Conservation (phyloP, 2,329 filamentous ascomycete genomes). For the Fusarium pseudograminearum region DNA sequence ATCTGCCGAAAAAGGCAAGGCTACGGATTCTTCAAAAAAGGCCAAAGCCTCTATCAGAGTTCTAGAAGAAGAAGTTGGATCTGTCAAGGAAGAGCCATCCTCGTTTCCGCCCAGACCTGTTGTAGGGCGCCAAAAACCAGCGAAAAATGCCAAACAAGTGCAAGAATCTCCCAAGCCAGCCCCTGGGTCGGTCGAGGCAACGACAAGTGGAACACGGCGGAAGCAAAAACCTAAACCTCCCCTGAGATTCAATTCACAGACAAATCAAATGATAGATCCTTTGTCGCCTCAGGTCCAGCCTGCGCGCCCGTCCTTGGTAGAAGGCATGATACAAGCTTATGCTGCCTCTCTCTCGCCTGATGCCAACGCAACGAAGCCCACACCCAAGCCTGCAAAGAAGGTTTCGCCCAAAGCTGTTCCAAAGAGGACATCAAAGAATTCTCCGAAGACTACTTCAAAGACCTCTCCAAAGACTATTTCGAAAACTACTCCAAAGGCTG, state of each 20-base stretch:
- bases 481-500: background rate
- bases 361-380: constrained; percentile 18
- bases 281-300: constrained; percentile 6
- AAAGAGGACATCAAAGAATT: background rate
- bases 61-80: constrained; percentile 9
- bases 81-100: background rate
- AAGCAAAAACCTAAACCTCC: constrained; percentile 53
- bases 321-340: constrained; percentile 26
- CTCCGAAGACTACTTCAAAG: background rate
- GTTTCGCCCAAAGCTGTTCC: background rate
- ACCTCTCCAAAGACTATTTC: background rate
- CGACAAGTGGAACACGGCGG: constrained; percentile 36
- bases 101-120: background rate
- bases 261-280: constrained; percentile 43
- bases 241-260: constrained; percentile 51
- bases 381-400: constrained; percentile 10
- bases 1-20: background rate
- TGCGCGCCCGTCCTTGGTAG: constrained; percentile 27
- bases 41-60: background rate
- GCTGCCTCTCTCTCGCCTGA: constrained; percentile 33
- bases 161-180: background rate
- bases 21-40: background rate
- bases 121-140: background rate
- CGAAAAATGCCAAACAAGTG: background rate
- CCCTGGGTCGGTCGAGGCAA: background rate